Base-by-base conservation (phyloP, 169 alveolate genomes). In the Perkinsus chesapeaki region DNA sequence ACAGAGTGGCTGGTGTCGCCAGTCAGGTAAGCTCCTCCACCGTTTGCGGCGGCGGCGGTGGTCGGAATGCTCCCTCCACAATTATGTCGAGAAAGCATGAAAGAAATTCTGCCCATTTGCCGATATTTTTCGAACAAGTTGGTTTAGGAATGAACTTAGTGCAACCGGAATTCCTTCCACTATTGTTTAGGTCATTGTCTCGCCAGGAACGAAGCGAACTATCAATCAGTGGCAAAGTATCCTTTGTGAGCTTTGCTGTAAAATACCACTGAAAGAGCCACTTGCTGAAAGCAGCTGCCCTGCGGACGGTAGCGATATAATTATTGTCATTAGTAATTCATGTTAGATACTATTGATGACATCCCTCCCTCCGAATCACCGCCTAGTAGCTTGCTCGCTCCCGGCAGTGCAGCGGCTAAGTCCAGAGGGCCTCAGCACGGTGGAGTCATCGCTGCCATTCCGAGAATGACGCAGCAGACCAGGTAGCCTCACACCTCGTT, bases 161-260 rank as follows among this genome's bases (percentile, higher is more conserved):
- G n/a, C n/a, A n/a, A n/a, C n/a, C n/a, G n/a, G n/a, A n/a, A n/a
- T n/a, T n/a, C n/a, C n/a, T n/a, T n/a, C n/a, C n/a, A n/a, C n/a
- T n/a, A n/a, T n/a, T n/a, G n/a, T n/a, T n/a, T n/a, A 60, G 82
- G 82, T 60, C 3, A 60, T 60, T 20, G 82, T 60, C 36, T 60
- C 31, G 0, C 82, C 82, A 60, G 12, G 37, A 7, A 12, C 31
- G 12, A 1, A 60, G 82, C 12, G 82, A 34, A 60, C 82, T 34
- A 60, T 60, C 82, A 60, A 60, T 60, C 82, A 60, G 82, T 60
- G 82, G 82, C 82, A 60, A 60, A 60, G 82, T 60, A 60, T 60
- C 31, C 12, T 60, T 27, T 60, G 82, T 60, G 82, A 60, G 23
- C 82, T 60, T 7, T 60, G 82, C 82, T 60, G 82, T 60, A 60